Percentiles rank a stretch among this genome's conserved stretches.
phyloP scores from a whole-genome alignment of 192 early-diverging fungal species.

The Coemansia sp. region DNA sequence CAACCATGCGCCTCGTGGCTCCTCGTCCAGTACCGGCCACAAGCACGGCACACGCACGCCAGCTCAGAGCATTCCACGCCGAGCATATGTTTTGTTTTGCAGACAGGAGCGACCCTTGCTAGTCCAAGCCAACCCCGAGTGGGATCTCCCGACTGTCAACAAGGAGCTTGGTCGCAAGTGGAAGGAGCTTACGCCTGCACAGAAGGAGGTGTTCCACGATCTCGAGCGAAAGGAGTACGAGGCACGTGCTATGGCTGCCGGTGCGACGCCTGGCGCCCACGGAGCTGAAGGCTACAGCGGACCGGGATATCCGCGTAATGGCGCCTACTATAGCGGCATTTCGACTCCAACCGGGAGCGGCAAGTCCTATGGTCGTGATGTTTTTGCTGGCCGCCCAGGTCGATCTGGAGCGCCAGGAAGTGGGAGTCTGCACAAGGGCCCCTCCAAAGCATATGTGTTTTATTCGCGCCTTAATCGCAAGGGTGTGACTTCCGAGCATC shows the following conservation, averaged over 20 bases:
- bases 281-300: background rate
- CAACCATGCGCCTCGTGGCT: constrained; percentile 4
- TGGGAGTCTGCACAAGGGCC: constrained; percentile 50
- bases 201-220: constrained; percentile 38
- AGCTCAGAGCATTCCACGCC: constrained; percentile 42
- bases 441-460: constrained; percentile 50
- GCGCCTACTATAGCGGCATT: constrained; percentile 17
- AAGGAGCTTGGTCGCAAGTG: constrained; percentile 55
- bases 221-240: constrained; percentile 46
- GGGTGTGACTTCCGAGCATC: constrained; percentile 33
- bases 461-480: constrained; percentile 50
- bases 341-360: constrained; percentile 5
- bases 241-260: constrained; percentile 18
- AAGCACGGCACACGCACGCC: constrained; percentile 19
- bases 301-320: constrained; percentile 26
- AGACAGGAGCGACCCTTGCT: constrained; percentile 43
- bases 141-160: constrained; percentile 55
- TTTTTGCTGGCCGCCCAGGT: constrained; percentile 5
- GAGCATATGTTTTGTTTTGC: constrained; percentile 54
- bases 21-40: constrained; percentile 9
- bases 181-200: constrained; percentile 45
- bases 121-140: constrained; percentile 36
- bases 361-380: constrained; percentile 5
- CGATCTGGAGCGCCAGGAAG: constrained; percentile 12
- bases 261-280: background rate